Percentiles rank a stretch among this genome's conserved stretches.
Conservation (phyloP, 2,329 filamentous ascomycete genomes). For the Curvularia eragrostidis region DNA sequence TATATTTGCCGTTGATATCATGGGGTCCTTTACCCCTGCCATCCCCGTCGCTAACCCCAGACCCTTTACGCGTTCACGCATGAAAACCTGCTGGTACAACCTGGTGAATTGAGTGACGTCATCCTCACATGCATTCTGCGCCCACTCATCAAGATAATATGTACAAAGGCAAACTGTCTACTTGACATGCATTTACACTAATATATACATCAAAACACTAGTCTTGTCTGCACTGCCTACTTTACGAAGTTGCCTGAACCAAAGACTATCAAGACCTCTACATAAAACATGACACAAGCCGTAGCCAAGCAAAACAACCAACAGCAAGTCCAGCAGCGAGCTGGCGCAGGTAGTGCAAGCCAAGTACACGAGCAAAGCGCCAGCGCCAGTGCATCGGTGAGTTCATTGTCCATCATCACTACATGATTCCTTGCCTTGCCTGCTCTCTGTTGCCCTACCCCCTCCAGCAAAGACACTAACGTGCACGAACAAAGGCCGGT, state of each 20-base stretch:
- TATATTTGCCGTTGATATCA: neutral
- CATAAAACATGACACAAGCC: conserved; percentile 28
- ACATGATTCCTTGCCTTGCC: too few species aligned
- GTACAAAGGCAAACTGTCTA: neutral
- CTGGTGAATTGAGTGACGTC: conserved; percentile 29
- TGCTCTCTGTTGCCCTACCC: neutral
- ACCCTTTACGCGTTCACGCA: conserved; percentile 13
- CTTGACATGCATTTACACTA: neutral
- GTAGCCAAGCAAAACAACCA: conserved; percentile 26
- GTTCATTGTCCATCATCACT: conserved; percentile 9
- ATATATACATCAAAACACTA: neutral
- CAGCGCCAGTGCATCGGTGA: conserved; percentile 42
- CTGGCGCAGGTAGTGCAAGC: conserved; percentile 24
- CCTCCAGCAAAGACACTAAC: neutral
- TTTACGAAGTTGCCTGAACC: neutral
- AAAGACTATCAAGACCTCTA: neutral
- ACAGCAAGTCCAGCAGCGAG: conserved; percentile 32
- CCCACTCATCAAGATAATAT: conserved; percentile 1
- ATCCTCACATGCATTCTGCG: conserved; percentile 15
- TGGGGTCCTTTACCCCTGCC: neutral
- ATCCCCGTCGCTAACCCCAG: conserved; percentile 1
- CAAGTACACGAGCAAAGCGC: conserved; percentile 42
- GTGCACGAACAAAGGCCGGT: conserved; percentile 21
- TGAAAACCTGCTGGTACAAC: conserved; percentile 15
- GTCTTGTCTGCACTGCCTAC: neutral